A percentile compares a stretch with the other conserved stretches of the same genome.
Conservation (phyloP, 1,284 basidiomycete species). For the Uromyces viciae-fabae region DNA sequence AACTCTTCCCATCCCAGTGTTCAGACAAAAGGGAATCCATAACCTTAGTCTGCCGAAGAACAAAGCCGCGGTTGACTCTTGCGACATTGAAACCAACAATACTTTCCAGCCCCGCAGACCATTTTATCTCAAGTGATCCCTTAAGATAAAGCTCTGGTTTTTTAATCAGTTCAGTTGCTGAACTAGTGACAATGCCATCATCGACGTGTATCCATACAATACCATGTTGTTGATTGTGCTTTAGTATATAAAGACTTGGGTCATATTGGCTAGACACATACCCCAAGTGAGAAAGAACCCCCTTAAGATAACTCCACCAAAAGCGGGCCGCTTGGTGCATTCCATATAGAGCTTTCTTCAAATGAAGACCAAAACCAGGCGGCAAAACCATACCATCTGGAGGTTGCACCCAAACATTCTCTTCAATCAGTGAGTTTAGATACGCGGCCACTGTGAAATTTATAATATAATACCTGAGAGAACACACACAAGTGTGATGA, state of each 20-base stretch:
- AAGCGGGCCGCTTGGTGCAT: not conserved
- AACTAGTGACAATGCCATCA: slow-evolving; percentile 13
- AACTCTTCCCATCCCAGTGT: not conserved
- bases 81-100: slow-evolving; percentile 6
- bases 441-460: no score
- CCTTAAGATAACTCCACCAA: slow-evolving; percentile 14
- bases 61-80: not conserved
- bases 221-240: not conserved
- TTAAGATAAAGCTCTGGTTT: not conserved
- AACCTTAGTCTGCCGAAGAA: not conserved
- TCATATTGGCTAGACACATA: not conserved
- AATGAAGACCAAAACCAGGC: not conserved
- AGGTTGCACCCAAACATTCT: not conserved
- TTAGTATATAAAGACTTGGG: not conserved
- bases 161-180: not conserved
- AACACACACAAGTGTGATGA: no score
- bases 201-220: slow-evolving; percentile 23
- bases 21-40: not conserved
- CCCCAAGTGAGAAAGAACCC: not conserved
- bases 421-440: not conserved
- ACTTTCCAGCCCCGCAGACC: not conserved
- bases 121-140: not conserved
- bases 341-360: slow-evolving; percentile 19
- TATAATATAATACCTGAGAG: no score
- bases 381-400: not conserved